Conservation (phyloP, 2,329 filamentous ascomycete genomes). For the Arthrobotrys entomopaga region DNA sequence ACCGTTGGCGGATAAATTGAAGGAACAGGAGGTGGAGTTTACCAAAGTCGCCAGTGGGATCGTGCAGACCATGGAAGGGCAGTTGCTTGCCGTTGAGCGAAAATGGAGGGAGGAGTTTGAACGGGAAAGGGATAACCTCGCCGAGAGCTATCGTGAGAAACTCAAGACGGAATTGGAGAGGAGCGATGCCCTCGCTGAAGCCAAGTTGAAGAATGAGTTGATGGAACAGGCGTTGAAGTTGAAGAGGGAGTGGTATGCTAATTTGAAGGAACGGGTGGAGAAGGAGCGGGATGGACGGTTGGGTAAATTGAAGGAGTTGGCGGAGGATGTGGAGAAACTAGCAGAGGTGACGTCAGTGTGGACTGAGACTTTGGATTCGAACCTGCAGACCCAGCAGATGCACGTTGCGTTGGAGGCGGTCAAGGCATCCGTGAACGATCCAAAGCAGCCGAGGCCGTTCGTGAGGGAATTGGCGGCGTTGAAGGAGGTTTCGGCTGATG, state of each 20-base stretch:
- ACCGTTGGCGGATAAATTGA: constrained; percentile 72
- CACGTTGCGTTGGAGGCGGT: constrained; percentile 96
- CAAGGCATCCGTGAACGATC: constrained; percentile 80
- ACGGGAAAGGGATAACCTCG: constrained; percentile 82
- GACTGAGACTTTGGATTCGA: constrained; percentile 89
- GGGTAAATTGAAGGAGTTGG: constrained; percentile 83
- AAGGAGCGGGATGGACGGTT: constrained; percentile 86
- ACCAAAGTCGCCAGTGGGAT: constrained; percentile 87
- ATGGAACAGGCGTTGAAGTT: constrained; percentile 89
- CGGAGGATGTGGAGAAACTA: constrained; percentile 79
- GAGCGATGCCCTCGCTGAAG: constrained; percentile 81
- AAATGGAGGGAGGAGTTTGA: constrained; percentile 90
- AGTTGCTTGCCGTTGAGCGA: constrained; percentile 81
- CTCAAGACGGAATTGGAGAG: constrained; percentile 81
- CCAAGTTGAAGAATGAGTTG: constrained; percentile 83
- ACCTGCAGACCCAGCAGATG: constrained; percentile 92
- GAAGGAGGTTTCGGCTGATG: constrained; percentile 86
- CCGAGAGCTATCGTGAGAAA: constrained; percentile 80
- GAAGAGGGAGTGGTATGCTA: constrained; percentile 82
- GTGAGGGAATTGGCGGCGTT: constrained; percentile 91
- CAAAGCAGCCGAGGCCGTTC: constrained; percentile 81
- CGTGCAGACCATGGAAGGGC: constrained; percentile 84
- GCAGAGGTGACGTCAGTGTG: constrained; percentile 88
- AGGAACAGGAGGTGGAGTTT: constrained; percentile 75
- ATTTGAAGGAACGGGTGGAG: constrained; percentile 85